These are phyloP conservation scores for Citrullus mucosospermus DNA, from an alignment of 306 rosid genomes.

Conservation along the genomic window DNA sequence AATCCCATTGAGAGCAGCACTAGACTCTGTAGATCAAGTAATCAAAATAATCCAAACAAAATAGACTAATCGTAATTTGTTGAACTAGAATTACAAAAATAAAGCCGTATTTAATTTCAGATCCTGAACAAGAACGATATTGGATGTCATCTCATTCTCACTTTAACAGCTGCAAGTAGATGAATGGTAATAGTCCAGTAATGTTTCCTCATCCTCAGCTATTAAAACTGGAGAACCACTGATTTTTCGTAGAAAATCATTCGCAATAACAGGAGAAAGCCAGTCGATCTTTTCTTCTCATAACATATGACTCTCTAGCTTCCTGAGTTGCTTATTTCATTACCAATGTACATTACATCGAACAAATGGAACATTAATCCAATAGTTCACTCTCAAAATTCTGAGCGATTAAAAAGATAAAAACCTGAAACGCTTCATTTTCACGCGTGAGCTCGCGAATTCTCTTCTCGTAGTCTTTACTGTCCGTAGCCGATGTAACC, in stretches of 20 bases:
- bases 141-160: neutral
- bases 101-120: neutral
- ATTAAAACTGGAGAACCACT: neutral
- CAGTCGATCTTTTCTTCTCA: neutral
- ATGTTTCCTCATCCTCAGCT: neutral
- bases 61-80: neutral
- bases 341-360: neutral
- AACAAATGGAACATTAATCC: constrained; percentile 4
- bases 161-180: neutral
- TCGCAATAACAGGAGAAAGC: neutral
- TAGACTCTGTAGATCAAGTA: neutral
- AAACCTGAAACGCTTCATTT: constrained; percentile 56
- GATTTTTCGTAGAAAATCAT: neutral
- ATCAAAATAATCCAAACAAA: neutral
- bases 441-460: constrained; percentile 43
- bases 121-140: neutral
- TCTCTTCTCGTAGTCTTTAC: constrained; percentile 24
- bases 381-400: constrained; percentile 2
- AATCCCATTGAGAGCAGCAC: neutral
- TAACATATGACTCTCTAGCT: neutral
- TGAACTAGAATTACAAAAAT: neutral
- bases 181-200: neutral
- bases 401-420: neutral
- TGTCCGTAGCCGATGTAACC: constrained; percentile 14
- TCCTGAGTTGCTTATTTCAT: neutral